Percentiles rank a stretch among this genome's conserved stretches.
These are phyloP conservation scores for Thielaviopsis musarum DNA, from an alignment of 2,329 filamentous ascomycete genomes.

Conservation along the genomic window DNA sequence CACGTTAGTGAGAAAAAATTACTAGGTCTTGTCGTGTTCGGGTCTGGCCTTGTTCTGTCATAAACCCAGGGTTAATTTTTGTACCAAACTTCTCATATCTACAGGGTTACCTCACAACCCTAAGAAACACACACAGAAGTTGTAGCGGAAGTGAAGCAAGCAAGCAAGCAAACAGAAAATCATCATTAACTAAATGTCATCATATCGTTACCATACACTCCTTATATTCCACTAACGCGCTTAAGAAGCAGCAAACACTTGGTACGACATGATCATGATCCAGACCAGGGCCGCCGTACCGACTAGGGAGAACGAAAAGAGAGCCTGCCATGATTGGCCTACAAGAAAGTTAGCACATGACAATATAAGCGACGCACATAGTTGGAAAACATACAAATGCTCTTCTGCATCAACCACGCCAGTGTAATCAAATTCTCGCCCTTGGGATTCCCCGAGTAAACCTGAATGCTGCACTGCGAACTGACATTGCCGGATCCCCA, in stretches of 20 bases:
- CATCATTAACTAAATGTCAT: background rate
- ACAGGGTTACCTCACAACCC: background rate
- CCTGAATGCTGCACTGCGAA: slow-evolving; percentile 39
- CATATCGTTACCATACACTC: background rate
- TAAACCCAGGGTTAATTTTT: background rate
- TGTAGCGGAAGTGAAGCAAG: too few relatives aligned
- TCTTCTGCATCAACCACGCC: slow-evolving; percentile 46
- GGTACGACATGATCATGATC: slow-evolving; percentile 52
- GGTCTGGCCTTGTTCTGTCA: too few relatives aligned
- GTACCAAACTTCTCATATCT: background rate
- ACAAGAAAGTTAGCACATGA: background rate
- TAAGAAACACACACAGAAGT: background rate
- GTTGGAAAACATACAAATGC: slow-evolving; percentile 36
- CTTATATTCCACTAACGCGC: too few relatives aligned
- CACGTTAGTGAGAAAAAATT: too few relatives aligned
- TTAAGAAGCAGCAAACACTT: slow-evolving; percentile 37
- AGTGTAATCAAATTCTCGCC: slow-evolving; percentile 38
- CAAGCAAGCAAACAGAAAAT: background rate
- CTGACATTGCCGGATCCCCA: slow-evolving; percentile 45
- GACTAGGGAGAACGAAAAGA: slow-evolving; percentile 45
- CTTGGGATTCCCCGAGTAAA: slow-evolving; percentile 32
- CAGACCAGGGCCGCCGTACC: slow-evolving; percentile 45
- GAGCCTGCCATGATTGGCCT: slow-evolving; percentile 48
- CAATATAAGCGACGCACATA: background rate
- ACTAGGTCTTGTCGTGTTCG: too few relatives aligned